Evolutionary conservation across 2,329 filamentous ascomycete genomes (phyloP).

Genomic region (Gyromitra esculenta): DNA sequence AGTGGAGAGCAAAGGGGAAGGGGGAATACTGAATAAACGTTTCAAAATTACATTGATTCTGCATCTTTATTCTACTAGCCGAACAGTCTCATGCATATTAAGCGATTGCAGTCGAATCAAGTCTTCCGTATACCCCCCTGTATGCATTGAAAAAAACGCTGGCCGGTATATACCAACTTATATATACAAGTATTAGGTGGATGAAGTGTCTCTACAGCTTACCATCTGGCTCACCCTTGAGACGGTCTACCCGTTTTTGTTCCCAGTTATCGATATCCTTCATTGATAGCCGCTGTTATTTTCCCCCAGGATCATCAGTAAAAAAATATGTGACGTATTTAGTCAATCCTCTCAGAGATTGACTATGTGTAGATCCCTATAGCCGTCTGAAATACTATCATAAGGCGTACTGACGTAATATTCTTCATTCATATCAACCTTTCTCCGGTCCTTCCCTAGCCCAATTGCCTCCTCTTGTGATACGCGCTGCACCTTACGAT

Average conservation of each 20-base stretch:
- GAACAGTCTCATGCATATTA: neutral
- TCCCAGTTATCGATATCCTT: constrained; percentile 97
- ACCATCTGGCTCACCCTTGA: constrained; percentile 83
- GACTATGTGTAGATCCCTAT: neutral
- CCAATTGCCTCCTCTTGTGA: constrained; percentile 86
- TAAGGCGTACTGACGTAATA: constrained; percentile 74
- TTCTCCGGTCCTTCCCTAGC: constrained; percentile 75
- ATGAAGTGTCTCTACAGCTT: constrained; percentile 35
- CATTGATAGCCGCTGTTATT: constrained; percentile 74
- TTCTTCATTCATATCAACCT: constrained; percentile 82
- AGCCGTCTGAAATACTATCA: neutral
- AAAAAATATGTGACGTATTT: neutral
- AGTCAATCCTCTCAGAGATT: neutral
- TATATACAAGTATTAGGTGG: constrained; percentile 18
- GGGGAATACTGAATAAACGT: neutral
- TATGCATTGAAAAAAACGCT: constrained; percentile 28
- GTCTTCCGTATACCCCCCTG: neutral
- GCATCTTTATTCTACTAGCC: neutral
- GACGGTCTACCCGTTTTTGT: constrained; percentile 89
- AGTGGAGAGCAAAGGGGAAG: neutral
- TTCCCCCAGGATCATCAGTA: constrained; percentile 1
- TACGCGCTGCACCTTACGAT: constrained; percentile 86
- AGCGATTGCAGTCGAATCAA: neutral
- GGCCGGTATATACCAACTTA: constrained; percentile 22
- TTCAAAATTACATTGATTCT: constrained; percentile 12